phyloP scores from a whole-genome alignment of 192 early-diverging fungal species.

The Umbelopsis ramanniana region DNA sequence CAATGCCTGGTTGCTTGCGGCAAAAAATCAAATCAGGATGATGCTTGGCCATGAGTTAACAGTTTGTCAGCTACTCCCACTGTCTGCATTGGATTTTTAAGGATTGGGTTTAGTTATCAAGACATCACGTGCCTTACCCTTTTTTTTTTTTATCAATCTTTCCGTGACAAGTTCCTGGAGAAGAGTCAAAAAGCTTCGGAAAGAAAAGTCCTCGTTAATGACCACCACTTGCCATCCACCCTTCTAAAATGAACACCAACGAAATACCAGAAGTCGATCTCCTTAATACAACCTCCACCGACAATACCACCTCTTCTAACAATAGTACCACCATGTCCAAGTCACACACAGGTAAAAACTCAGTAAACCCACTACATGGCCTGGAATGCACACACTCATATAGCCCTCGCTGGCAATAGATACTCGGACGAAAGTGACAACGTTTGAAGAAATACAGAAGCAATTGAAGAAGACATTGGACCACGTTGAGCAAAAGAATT shows the following conservation, averaged over 20 bases:
- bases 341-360: neutral
- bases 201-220: neutral
- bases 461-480: conserved; percentile 69
- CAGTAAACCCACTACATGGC: neutral
- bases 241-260: neutral
- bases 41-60: conserved; percentile 71
- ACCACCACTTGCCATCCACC: neutral
- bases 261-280: neutral
- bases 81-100: neutral
- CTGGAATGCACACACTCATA: neutral
- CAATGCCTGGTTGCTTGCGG: conserved; percentile 91
- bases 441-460: conserved; percentile 58
- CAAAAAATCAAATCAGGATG: conserved; percentile 95
- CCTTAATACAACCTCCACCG: neutral
- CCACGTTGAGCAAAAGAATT: conserved; percentile 60
- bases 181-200: neutral
- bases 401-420: neutral
- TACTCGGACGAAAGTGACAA: conserved; percentile 20
- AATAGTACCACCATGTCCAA: neutral
- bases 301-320: neutral
- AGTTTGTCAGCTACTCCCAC: neutral
- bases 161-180: too few relatives aligned
- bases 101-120: neutral
- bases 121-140: neutral
- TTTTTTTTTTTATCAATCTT: neutral